A percentile compares a stretch with the other conserved stretches of the same genome.
Conservation (phyloP, 768 basidiomycete genomes). For the Ephemerocybe angulata region DNA sequence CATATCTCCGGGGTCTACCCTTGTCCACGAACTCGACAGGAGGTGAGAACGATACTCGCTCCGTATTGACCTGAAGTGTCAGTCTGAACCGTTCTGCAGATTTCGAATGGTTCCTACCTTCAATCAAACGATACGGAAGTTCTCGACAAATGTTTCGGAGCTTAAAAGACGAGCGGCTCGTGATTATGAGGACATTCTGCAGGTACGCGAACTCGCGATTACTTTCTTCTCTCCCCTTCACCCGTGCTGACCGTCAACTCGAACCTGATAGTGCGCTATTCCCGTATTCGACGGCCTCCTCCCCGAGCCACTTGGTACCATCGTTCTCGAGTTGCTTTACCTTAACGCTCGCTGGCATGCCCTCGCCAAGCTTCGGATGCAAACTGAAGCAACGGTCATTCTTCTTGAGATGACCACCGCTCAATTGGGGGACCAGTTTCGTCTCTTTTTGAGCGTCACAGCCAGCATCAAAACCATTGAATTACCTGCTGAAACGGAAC, state of each 20-base stretch:
- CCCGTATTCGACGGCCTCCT: constrained; percentile 37
- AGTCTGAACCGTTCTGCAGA: constrained; percentile 29
- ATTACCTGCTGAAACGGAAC: constrained; percentile 35
- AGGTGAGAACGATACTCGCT: constrained; percentile 19
- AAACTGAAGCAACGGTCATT: constrained; percentile 22
- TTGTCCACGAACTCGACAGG: constrained; percentile 19
- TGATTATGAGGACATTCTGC: constrained; percentile 37
- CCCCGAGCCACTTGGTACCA: constrained; percentile 15
- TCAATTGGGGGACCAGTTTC: constrained; percentile 26
- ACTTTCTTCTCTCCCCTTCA: background rate
- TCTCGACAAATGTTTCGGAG: constrained; percentile 26
- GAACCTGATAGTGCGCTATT: constrained; percentile 33
- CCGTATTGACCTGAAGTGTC: constrained; percentile 28
- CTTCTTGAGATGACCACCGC: constrained; percentile 23
- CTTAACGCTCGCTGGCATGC: constrained; percentile 30
- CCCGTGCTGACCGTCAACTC: background rate
- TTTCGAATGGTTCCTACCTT: constrained; percentile 22
- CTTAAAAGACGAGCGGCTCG: constrained; percentile 30
- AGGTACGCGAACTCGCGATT: constrained; percentile 26
- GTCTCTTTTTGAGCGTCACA: constrained; percentile 25
- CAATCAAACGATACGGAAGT: constrained; percentile 28
- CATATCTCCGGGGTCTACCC: constrained; percentile 7
- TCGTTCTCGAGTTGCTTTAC: constrained; percentile 24
- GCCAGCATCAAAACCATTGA: constrained; percentile 27
- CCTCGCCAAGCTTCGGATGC: constrained; percentile 29